Percentiles rank a stretch among this genome's conserved stretches.
Conservation (phyloP, 1,284 basidiomycete species). For the Neotropicomus parvogracilis region DNA sequence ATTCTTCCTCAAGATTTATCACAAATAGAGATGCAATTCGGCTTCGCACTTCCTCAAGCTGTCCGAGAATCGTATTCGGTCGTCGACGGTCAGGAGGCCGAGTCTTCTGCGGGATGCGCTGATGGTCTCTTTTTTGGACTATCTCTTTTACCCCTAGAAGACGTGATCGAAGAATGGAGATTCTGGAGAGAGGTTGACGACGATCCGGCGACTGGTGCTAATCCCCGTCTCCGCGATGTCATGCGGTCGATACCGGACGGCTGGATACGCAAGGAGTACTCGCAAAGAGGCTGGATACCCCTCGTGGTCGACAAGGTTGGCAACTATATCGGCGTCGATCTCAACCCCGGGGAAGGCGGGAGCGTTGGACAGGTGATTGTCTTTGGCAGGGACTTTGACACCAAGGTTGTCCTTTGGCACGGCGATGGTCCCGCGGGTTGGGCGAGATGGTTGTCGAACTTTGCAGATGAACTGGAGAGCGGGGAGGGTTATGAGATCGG, state of each 20-base stretch:
- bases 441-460: conserved; percentile 91
- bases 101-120: conserved; percentile 78
- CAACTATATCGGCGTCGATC: conserved; percentile 95
- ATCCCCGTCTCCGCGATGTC: conserved; percentile 60
- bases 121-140: conserved; percentile 89
- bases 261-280: conserved; percentile 91
- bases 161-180: conserved; percentile 87
- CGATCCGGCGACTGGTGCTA: conserved; percentile 77
- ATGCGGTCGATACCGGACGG: conserved; percentile 90
- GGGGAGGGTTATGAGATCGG: conserved; percentile 86
- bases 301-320: conserved; percentile 91
- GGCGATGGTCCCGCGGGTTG: conserved; percentile 91
- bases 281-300: conserved; percentile 94
- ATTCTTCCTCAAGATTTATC: conserved; percentile 72
- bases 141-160: conserved; percentile 80
- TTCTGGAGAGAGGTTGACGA: conserved; percentile 92
- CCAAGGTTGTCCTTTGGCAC: conserved; percentile 91
- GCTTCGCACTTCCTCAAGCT: conserved; percentile 71
- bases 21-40: conserved; percentile 78
- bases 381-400: conserved; percentile 97
- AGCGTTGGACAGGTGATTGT: conserved; percentile 91
- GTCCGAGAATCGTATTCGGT: conserved; percentile 82
- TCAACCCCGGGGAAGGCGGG: conserved; percentile 80
- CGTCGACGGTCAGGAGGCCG: conserved; percentile 86
- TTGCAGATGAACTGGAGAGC: conserved; percentile 90